A percentile compares a stretch with the other conserved stretches of the same genome.
Conservation (phyloP, 108 stramenopile species). For the Aurantiochytrium sp. region DNA sequence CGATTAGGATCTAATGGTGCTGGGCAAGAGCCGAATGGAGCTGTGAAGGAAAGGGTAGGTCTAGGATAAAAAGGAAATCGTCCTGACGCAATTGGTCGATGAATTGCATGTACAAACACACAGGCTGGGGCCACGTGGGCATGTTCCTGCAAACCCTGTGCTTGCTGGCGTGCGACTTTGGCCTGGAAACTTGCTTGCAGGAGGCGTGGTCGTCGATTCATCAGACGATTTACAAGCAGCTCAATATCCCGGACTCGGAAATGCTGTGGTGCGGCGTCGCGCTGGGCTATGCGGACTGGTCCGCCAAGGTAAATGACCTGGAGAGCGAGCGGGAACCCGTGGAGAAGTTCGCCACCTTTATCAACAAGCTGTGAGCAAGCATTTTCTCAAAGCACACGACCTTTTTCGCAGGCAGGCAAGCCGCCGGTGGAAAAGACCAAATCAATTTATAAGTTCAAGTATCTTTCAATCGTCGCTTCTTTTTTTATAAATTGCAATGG, state of each 20-base stretch:
- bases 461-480: no score
- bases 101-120: no score
- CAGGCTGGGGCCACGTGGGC: conserved; percentile 1
- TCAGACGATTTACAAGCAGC: not conserved
- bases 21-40: not conserved
- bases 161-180: not conserved
- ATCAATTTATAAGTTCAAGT: no score
- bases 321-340: not conserved
- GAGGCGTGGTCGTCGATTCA: conserved; percentile 8
- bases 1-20: not conserved
- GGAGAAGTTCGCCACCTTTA: not conserved
- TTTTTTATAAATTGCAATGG: no score
- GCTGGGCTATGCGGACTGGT: not conserved
- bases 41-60: not conserved
- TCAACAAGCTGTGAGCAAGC: not conserved
- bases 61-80: not conserved
- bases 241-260: conserved; percentile 9
- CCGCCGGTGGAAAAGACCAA: no score
- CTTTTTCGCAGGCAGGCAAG: no score
- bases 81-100: not conserved
- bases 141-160: not conserved
- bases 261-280: not conserved
- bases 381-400: no score
- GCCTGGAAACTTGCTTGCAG: not conserved
- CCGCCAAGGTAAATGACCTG: not conserved